phyloP scores from a whole-genome alignment of 148 eudicot genomes.

The Rhododendron griersonianum region DNA sequence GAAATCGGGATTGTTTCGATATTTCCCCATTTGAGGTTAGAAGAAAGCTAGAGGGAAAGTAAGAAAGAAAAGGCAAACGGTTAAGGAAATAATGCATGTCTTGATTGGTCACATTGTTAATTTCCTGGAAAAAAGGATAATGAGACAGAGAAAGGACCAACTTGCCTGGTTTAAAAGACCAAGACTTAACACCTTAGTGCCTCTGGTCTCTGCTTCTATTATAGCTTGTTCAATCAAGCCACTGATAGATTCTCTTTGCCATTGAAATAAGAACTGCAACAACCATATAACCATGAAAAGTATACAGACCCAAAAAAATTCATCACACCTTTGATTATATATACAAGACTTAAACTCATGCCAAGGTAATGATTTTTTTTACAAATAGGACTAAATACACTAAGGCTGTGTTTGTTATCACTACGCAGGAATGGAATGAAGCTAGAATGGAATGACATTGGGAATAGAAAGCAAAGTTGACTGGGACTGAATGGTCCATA shows the following conservation, averaged over 20 bases:
- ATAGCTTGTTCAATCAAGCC: slow-evolving; percentile 49
- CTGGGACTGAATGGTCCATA: not conserved
- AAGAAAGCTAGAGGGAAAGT: not conserved
- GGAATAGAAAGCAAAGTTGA: not conserved
- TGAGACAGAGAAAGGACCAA: not conserved
- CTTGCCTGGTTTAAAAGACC: slow-evolving; percentile 64
- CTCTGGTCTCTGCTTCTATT: slow-evolving; percentile 48
- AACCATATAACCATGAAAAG: not conserved
- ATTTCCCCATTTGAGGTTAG: not conserved
- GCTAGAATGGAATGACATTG: not conserved
- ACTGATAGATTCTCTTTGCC: slow-evolving; percentile 46
- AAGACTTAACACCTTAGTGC: slow-evolving; percentile 51
- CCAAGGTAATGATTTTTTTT: not conserved
- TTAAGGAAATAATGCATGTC: not conserved
- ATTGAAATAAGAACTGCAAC: slow-evolving; percentile 36
- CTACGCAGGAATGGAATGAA: not conserved
- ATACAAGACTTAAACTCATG: not conserved
- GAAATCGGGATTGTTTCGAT: not conserved
- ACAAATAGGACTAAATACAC: not conserved
- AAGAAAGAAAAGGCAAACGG: not conserved
- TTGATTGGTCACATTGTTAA: not conserved
- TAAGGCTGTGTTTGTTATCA: not conserved
- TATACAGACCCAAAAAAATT: not conserved
- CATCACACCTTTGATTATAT: not conserved
- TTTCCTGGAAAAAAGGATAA: not conserved